Evolutionary conservation across 495 filamentous ascomycete genomes (phyloP).

Genomic region (Bombardia bombarda): DNA sequence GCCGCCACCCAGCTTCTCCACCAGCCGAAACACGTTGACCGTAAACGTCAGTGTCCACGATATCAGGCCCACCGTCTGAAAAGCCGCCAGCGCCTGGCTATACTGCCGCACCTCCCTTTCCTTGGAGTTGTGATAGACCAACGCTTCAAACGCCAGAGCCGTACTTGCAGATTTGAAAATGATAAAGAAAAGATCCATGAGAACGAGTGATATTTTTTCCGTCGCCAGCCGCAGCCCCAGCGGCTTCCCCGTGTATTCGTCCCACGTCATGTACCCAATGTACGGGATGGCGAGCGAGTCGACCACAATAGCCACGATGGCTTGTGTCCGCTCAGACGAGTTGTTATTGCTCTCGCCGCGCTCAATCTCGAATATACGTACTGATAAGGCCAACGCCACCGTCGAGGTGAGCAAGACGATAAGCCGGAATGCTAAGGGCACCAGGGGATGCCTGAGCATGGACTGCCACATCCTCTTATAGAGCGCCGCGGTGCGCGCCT

Average conservation of each 20-base stretch:
- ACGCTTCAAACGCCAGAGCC: constrained; percentile 76
- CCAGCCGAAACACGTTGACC: constrained; percentile 79
- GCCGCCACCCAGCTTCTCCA: constrained; percentile 58
- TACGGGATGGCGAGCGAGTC: constrained; percentile 86
- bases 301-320: constrained; percentile 83
- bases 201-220: constrained; percentile 77
- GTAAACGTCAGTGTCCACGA: constrained; percentile 88
- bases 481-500: constrained; percentile 13
- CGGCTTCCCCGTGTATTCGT: constrained; percentile 92
- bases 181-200: constrained; percentile 92
- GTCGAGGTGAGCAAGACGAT: constrained; percentile 77
- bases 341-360: constrained; percentile 23
- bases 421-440: constrained; percentile 76
- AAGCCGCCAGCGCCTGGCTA: constrained; percentile 70
- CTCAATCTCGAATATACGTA: constrained; percentile 60
- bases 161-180: constrained; percentile 92
- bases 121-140: constrained; percentile 55
- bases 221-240: constrained; percentile 74
- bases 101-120: constrained; percentile 50
- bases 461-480: constrained; percentile 38
- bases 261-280: constrained; percentile 85
- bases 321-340: constrained; percentile 58
- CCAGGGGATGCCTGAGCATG: constrained; percentile 71
- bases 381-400: constrained; percentile 72
- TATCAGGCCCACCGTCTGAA: constrained; percentile 74